phyloP scores from a whole-genome alignment of 768 basidiomycete genomes.

The Symmetrospora coprosmae region DNA sequence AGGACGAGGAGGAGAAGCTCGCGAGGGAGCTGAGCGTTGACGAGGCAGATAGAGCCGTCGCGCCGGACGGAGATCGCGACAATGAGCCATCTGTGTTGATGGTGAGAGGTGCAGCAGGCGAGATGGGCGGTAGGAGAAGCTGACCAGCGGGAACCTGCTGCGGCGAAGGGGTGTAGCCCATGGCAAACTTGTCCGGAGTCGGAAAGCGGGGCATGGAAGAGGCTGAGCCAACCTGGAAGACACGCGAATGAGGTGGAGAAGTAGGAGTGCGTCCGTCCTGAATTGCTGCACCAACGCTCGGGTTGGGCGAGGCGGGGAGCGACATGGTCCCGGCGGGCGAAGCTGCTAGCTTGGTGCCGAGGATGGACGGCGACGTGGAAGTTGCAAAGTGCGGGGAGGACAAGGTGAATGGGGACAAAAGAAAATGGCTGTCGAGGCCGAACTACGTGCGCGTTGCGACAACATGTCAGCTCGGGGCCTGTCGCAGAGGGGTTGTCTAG shows the following conservation, averaged over 20 bases:
- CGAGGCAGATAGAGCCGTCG: not conserved
- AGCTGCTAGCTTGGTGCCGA: not conserved
- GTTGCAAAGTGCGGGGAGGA: not conserved
- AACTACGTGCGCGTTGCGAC: not conserved
- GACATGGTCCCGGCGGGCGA: not conserved
- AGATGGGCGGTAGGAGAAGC: not conserved
- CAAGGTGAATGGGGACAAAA: constrained; percentile 3
- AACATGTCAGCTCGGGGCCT: not conserved
- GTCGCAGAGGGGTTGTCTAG: not conserved
- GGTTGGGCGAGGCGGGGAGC: not conserved
- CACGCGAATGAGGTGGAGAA: not conserved
- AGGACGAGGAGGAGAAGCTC: not conserved
- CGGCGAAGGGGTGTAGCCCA: constrained; percentile 19
- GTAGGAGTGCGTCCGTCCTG: not conserved
- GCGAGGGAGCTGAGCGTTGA: not conserved
- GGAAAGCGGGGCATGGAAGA: constrained; percentile 22
- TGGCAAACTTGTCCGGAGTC: constrained; percentile 18
- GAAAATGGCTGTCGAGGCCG: not conserved
- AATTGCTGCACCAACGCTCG: too few relatives aligned
- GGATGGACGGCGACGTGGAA: not conserved
- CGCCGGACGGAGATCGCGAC: not conserved
- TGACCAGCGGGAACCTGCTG: not conserved
- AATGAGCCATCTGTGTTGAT: not conserved
- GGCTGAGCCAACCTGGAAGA: constrained; percentile 13
- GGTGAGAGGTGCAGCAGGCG: not conserved